Evolutionary conservation across 2,329 filamentous ascomycete genomes (phyloP).

Genomic region (Pseudogymnoascus destructans): DNA sequence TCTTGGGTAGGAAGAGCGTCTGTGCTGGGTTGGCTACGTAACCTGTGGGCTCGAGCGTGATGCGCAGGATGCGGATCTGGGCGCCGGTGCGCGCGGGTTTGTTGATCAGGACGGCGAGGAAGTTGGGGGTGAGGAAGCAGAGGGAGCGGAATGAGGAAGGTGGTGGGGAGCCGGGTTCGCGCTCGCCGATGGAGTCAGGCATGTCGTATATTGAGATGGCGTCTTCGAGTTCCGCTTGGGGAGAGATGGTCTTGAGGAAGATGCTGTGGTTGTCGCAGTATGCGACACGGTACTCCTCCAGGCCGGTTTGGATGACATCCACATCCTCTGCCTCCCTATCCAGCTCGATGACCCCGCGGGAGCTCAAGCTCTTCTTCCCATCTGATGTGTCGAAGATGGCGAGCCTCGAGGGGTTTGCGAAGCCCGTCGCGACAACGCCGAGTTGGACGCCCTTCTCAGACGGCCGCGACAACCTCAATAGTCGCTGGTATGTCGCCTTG

Average conservation of each 20-base stretch:
- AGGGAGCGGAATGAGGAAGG: slow-evolving; percentile 43
- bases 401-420: slow-evolving; percentile 64
- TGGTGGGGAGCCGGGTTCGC: slow-evolving; percentile 29
- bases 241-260: slow-evolving; percentile 35
- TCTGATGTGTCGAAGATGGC: slow-evolving; percentile 61
- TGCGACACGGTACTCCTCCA: slow-evolving; percentile 54
- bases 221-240: slow-evolving; percentile 31
- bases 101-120: slow-evolving; percentile 45
- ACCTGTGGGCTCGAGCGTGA: slow-evolving; percentile 24
- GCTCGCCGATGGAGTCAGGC: slow-evolving; percentile 27
- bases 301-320: slow-evolving; percentile 51
- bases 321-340: slow-evolving; percentile 51
- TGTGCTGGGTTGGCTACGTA: slow-evolving; percentile 37
- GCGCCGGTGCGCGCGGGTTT: slow-evolving; percentile 45
- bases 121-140: slow-evolving; percentile 44
- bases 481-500: slow-evolving; percentile 44
- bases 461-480: slow-evolving; percentile 41
- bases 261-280: slow-evolving; percentile 71
- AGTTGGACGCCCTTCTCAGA: slow-evolving; percentile 45
- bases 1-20: slow-evolving; percentile 41
- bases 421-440: slow-evolving; percentile 65
- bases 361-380: slow-evolving; percentile 36
- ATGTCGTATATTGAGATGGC: slow-evolving; percentile 44
- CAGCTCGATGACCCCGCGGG: slow-evolving; percentile 38
- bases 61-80: slow-evolving; percentile 42